A percentile compares a stretch with the other conserved stretches of the same genome.
phyloP scores from a whole-genome alignment of 2,329 filamentous ascomycete genomes.

The Coleophoma eucalyptorum region DNA sequence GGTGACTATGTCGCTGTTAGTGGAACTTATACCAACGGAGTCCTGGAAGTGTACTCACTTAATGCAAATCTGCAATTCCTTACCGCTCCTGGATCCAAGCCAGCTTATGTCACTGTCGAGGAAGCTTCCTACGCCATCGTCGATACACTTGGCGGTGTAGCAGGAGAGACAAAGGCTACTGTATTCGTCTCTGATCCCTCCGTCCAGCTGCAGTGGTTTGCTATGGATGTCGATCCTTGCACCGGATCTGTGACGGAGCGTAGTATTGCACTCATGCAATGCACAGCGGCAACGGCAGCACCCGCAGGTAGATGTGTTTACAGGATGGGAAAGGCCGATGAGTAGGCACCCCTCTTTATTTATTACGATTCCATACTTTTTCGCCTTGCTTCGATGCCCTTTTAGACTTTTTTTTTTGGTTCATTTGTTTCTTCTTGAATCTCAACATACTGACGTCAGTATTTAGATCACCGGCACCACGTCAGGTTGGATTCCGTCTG shows the following conservation, averaged over 20 bases:
- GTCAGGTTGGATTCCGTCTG: too few relatives aligned
- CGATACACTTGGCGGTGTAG: slow-evolving; percentile 28
- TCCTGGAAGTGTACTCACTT: slow-evolving; percentile 32
- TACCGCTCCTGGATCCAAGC: slow-evolving; percentile 24
- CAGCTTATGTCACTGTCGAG: slow-evolving; percentile 36
- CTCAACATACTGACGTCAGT: too few relatives aligned
- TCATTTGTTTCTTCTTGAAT: too few relatives aligned
- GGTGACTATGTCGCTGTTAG: neutral
- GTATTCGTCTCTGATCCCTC: slow-evolving; percentile 31
- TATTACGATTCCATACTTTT: too few relatives aligned
- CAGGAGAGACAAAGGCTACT: slow-evolving; percentile 27
- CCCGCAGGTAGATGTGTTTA: slow-evolving; percentile 34
- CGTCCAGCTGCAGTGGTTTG: slow-evolving; percentile 29
- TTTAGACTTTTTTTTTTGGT: too few relatives aligned
- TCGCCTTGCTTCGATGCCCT: too few relatives aligned
- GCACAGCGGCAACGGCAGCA: slow-evolving; percentile 18
- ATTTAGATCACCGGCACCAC: too few relatives aligned
- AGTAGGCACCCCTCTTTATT: slow-evolving; percentile 10
- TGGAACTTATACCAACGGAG: slow-evolving; percentile 15
- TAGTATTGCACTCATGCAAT: slow-evolving; percentile 25
- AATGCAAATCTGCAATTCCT: slow-evolving; percentile 34
- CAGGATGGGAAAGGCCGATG: slow-evolving; percentile 22
- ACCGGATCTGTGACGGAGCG: slow-evolving; percentile 34
- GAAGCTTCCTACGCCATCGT: slow-evolving; percentile 34
- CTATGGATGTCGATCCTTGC: slow-evolving; percentile 38